Base-by-base conservation (phyloP, 306 rosid species). In the Gleditsia sinensis region DNA sequence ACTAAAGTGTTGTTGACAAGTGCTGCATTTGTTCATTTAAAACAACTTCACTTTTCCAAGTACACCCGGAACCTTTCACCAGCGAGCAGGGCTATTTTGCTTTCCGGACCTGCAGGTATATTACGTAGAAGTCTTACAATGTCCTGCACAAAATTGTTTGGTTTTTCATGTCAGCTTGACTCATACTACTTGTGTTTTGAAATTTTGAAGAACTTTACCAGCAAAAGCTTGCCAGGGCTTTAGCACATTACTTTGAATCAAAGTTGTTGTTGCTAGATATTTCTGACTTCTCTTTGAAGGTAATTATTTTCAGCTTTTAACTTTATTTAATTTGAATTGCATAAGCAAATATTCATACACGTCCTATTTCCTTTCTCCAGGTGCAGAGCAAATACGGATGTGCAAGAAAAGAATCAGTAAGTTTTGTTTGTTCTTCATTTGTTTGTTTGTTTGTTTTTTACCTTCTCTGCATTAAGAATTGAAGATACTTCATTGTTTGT, bases 51-150 rank as follows among this genome's bases (percentile, higher is more conserved):
- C 54, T 76, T 81, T 37, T 91, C 94, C 66, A 94, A 84, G 83
- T 95, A 94, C 81, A 94, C 93, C 32, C 80, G 90, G 77, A 91
- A 91, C 75, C 98, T 94, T 74, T 84, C 97, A 51, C 96, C 92
- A 2, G 98, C 95, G 30, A 94, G 97, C 79, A 79, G 89, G 69
- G 84, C 91, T 55, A 94, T 94, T 80, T 77, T 94, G 90, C 96
- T 94, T 3, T 88, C 95, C 27, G 98, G 98, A 83, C 96, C 91
- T 17, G 78, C 90, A 33, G 97, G 98, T 94, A 83, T 21, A 73
- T 78, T 42, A 30, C 65, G 16, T 23, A n/a, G 20, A 43, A 34
- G 42, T 64, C 60, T 57, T 48, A 36, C 48, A 28, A 11, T 30
- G 21, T 56, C 34, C 40, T 28, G 33, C 42, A 13, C 16, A 28